Base-by-base conservation (phyloP, 169 alveolate genomes). In the Eimeria mitis region DNA sequence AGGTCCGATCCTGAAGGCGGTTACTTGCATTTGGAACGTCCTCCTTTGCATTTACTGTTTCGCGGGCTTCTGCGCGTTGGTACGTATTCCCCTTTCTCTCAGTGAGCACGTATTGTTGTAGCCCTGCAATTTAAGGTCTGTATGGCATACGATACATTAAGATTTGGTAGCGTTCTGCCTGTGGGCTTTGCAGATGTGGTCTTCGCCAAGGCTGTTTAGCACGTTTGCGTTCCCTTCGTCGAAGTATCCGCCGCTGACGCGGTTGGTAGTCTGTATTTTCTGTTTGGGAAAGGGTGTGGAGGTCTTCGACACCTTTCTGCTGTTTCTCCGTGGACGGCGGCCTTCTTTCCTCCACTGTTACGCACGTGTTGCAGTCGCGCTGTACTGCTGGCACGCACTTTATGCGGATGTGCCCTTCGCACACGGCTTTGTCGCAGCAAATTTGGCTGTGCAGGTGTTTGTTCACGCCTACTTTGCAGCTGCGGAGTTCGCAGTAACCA, bases 381-480 rank as follows among this genome's bases (percentile, higher is more conserved):
- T 97, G 42, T 97, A 97, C 71, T 96, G 97, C 94, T 90, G 96
- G 94, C 96, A 97, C 47, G 96, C 97, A 13, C 97, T 95, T 42
- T 91, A 89, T 47, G 96, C 89, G 83, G 92, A 95, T 56, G 97
- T 96, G 71, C 95, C 97, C 40, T 96, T 95, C 63, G 97, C 97
- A 31, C 97, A 96, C 96, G 95, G 95, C 91, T 97, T 97, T 91
- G 97, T 97, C 68, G 94, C 95, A 56, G 91, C 95, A 16, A 97
- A 97, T 87, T 88, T 96, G 42, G 73, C 94, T 11, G 97, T 97
- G 52, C 97, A 97, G 68, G 95, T 88, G 31, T 89, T 95, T 31
- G 96, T 97, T 96, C 96, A 97, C 91, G 95, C 85, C 95, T 97
- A 97, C 76, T 97, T 89, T 87, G 97, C 97, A 37, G 94, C 94